Evolutionary conservation across 2,329 filamentous ascomycete species (phyloP), one percentile per base, ranked within the genome.

Genomic region (Spiromastix sp.): DNA sequence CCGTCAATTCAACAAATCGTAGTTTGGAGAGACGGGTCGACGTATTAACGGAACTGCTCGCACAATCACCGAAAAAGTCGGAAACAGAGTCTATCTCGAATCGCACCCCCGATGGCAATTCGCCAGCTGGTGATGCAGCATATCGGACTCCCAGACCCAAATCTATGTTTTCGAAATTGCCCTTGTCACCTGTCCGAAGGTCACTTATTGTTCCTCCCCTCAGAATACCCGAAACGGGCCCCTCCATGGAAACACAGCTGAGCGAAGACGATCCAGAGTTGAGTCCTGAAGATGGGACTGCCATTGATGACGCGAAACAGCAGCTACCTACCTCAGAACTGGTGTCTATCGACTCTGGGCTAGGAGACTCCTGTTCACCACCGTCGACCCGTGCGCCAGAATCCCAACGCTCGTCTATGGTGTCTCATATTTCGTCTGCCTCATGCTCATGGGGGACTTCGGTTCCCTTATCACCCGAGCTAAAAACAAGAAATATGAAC

Each of bases 11-110:
- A 13, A 55, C 52, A 4, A 59, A 59, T 38, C 45, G 47, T 11
- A 49, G 47, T 26, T 46, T 59, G 34, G 55, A 51, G 31, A 50
- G 49, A 32, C 45, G 56, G 25, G 52, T 58, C 18, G 55, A 59
- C 42, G 55, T 58, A 11, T 44, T 59, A 41, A 56, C 56, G 3
- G 49, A 52, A 19, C 43, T 59, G 9, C 51, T 59, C 15, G 56
- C 53, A n/a, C 48, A 57, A 31, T 57, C 56, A 3, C 55, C 55
- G 13, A 45, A 47, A 22, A 38, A 30, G 20, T 21, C 27, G 30
- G 43, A 43, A 12, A 20, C 30, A 4, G 20, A 21, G 1, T 7
- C 34, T n/a, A 35, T 18, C 7, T 19, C 30, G 17, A 32, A 35
- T 19, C 24, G 36, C 8, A 15, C 21, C 9, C 20, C 11, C 12